Evolutionary conservation across 1,284 basidiomycete genomes (phyloP).

Genomic region (Pisolithus thermaeus): DNA sequence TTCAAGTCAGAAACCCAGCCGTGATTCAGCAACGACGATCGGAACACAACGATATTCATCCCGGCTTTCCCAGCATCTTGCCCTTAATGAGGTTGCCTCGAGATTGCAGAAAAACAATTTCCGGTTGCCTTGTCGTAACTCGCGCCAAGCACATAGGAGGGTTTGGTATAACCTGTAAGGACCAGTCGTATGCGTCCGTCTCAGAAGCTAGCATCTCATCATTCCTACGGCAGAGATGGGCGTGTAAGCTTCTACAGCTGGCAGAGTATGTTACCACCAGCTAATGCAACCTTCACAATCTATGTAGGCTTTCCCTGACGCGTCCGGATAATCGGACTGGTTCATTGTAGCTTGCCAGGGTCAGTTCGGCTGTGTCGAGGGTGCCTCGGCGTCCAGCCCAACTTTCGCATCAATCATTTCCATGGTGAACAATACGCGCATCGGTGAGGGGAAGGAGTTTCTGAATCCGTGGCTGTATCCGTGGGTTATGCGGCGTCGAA

Average conservation of each 20-base stretch:
- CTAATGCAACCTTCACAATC: too few species aligned
- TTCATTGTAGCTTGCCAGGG: constrained; percentile 38
- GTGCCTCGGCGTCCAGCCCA: constrained; percentile 52
- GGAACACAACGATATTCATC: constrained; percentile 48
- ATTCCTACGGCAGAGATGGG: constrained; percentile 22
- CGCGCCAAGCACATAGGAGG: constrained; percentile 43
- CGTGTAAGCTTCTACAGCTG: constrained; percentile 25
- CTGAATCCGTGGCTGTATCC: constrained; percentile 55
- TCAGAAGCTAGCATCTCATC: neutral
- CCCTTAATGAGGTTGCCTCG: constrained; percentile 38
- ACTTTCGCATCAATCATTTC: constrained; percentile 45
- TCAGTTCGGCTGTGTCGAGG: constrained; percentile 24
- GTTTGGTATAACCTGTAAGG: constrained; percentile 52
- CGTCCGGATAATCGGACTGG: constrained; percentile 49
- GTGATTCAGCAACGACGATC: constrained; percentile 58
- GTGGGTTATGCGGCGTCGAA: constrained; percentile 36
- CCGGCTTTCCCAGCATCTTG: constrained; percentile 51
- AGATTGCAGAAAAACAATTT: constrained; percentile 46
- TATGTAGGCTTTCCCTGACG: constrained; percentile 50
- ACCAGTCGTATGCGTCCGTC: neutral
- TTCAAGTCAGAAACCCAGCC: constrained; percentile 44
- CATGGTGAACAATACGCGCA: constrained; percentile 57
- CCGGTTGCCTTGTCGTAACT: constrained; percentile 39
- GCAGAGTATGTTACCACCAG: neutral
- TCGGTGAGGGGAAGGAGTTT: constrained; percentile 44